Evolutionary conservation across 140 eudicot species (phyloP).

Genomic region (Stevia rebaudiana): DNA sequence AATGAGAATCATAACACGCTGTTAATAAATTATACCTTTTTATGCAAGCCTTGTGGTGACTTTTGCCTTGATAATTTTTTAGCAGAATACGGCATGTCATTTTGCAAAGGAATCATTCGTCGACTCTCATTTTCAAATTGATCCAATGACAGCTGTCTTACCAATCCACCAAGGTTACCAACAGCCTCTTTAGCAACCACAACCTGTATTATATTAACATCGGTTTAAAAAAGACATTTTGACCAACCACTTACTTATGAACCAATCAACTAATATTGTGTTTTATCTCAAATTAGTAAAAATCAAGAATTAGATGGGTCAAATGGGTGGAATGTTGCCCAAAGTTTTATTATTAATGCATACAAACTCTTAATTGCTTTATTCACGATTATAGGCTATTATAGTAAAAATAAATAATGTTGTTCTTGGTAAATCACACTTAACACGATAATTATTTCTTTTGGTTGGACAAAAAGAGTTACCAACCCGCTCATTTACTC

Average conservation of each 20-base stretch:
- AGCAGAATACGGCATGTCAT: conserved; percentile 54
- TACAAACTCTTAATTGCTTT: background rate
- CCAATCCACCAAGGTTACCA: conserved; percentile 92
- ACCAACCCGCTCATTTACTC: background rate
- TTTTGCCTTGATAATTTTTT: conserved; percentile 65
- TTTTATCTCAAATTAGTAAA: background rate
- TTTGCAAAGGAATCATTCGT: conserved; percentile 65
- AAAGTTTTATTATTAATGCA: background rate
- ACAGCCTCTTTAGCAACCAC: conserved; percentile 88
- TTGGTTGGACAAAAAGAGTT: no score
- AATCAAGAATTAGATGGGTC: background rate
- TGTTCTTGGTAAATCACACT: background rate
- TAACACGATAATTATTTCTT: background rate
- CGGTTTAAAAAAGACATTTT: background rate
- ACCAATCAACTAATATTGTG: background rate
- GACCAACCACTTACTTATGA: background rate
- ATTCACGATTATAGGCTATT: background rate
- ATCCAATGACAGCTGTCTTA: conserved; percentile 77
- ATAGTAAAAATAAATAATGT: background rate
- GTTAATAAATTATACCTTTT: conserved; percentile 42
- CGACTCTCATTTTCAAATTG: conserved; percentile 96
- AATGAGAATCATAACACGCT: background rate
- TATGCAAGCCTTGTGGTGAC: conserved; percentile 92
- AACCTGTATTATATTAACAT: conserved; percentile 48
- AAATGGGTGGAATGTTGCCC: background rate